These are phyloP conservation scores for Cercospora janseana DNA, from an alignment of 2,329 filamentous ascomycete species.

Conservation along the genomic window DNA sequence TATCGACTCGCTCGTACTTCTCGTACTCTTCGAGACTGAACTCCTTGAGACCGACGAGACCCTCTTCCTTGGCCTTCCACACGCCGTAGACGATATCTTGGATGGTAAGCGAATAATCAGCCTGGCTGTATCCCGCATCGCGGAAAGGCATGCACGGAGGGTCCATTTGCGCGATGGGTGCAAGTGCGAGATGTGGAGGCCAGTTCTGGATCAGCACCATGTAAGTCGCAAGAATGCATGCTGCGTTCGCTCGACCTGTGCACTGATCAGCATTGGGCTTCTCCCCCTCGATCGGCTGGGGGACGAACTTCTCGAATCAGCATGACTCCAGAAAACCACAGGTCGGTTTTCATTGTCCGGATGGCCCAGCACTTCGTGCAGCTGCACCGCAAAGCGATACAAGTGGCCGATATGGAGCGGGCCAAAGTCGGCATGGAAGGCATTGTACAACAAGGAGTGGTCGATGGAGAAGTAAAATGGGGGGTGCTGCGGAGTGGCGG, in stretches of 20 bases:
- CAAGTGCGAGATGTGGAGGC: constrained; percentile 92
- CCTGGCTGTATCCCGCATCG: constrained; percentile 96
- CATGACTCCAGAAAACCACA: constrained; percentile 93
- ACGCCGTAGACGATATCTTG: constrained; percentile 98
- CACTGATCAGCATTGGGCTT: constrained; percentile 28
- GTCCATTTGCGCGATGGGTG: constrained; percentile 93
- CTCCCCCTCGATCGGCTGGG: constrained; percentile 25
- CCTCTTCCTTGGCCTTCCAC: constrained; percentile 97
- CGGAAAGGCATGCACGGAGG: constrained; percentile 98
- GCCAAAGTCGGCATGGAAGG: constrained; percentile 97
- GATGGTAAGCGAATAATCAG: constrained; percentile 91
- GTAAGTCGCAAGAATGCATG: constrained; percentile 93
- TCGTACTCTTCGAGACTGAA: constrained; percentile 98
- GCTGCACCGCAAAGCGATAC: constrained; percentile 91
- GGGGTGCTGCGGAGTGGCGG: constrained; percentile 45
- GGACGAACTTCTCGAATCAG: constrained; percentile 78
- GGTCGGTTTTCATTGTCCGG: constrained; percentile 85
- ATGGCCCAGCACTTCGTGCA: constrained; percentile 91
- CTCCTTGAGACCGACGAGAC: constrained; percentile 83
- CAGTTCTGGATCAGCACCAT: constrained; percentile 98
- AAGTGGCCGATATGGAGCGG: constrained; percentile 95
- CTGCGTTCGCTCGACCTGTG: constrained; percentile 82
- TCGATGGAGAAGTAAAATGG: constrained; percentile 97
- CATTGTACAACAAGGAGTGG: constrained; percentile 81
- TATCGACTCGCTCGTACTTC: constrained; percentile 89